Evolutionary conservation across 2,329 filamentous ascomycete species (phyloP).

Genomic region (Colletotrichum chrysophilum): DNA sequence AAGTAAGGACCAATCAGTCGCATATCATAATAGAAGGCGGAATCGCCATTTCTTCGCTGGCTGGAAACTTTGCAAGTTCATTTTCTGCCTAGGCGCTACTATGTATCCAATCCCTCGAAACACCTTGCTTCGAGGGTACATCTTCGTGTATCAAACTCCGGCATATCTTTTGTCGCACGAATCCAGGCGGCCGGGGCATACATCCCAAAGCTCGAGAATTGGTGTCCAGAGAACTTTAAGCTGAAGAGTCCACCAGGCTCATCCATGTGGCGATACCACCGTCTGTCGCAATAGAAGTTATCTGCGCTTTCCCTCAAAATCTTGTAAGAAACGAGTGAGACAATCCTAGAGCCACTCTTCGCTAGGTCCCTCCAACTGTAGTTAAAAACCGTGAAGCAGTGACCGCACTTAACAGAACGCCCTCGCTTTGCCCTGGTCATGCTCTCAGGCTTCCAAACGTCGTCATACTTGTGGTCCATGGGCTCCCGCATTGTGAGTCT

Average conservation of each 20-base stretch:
- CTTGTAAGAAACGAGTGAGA: not conserved
- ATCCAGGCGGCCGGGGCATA: not conserved
- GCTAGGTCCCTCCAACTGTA: not conserved
- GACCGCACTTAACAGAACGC: not conserved
- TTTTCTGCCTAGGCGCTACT: accelerated
- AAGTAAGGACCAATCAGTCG: too few species aligned
- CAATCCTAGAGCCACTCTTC: accelerated
- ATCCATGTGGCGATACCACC: too few species aligned
- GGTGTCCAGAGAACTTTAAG: too few species aligned
- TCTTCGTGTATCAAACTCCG: not conserved
- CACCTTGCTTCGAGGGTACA: not conserved
- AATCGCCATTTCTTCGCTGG: accelerated
- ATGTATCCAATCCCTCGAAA: not conserved
- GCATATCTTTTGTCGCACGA: not conserved
- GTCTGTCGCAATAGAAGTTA: too few species aligned
- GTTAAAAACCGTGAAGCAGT: not conserved
- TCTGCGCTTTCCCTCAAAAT: too few species aligned
- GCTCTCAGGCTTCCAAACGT: accelerated
- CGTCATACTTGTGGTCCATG: not conserved
- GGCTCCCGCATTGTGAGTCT: accelerated
- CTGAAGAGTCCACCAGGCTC: too few species aligned
- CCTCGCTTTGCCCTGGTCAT: accelerated
- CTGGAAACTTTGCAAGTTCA: accelerated
- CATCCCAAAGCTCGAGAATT: not conserved
- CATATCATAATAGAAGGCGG: not conserved